Base-by-base conservation (phyloP, 2,329 filamentous ascomycete genomes). In the Trichoderma aggressivum region DNA sequence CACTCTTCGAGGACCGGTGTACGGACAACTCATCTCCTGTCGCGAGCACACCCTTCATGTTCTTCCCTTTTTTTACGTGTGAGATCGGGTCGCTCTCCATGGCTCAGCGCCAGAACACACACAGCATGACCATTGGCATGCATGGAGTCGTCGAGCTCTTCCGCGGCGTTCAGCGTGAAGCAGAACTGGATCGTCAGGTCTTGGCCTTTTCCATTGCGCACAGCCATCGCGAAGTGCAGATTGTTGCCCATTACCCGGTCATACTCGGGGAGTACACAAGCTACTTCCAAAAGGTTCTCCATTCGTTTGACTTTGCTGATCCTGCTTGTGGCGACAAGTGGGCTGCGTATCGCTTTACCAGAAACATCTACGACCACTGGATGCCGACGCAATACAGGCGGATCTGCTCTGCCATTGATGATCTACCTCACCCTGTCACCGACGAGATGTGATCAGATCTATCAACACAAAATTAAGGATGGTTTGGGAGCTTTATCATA, bases 1-100 rank as follows among this genome's bases (percentile, higher is more conserved):
- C 80, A 80, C 7, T 81, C 59, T 74, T 83, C 64, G 78, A 80
- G 67, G 74, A 82, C 39, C 76, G 77, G 10, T 55, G 79, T 30
- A 50, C 64, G 34, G 76, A 77, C 16, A 78, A 82, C 69, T 75
- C 75, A 64, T 86, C 80, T 24, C 81, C 76, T 72, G 84, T 86
- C 67, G 82, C 84, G 78, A 81, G 75, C 10, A 86, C 82, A 12
- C 82, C 79, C 67, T 76, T 81, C 6, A 85, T 86, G 78, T 84
- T 82, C 77, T 86, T 87, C 73, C 84, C 84, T 3, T 87, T 86
- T 73, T 77, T 87, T 0, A 81, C 82, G 0, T 84, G 81, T 75
- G 82, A 87, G 74, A 83, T 86, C 1, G 77, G 73, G 30, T 78
- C 74, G 1, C 81, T 84, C 7, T 76, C 82, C 63, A 68, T 81